Evolutionary conservation across 192 early-diverging fungal species (phyloP), one percentile per base, ranked within the genome.

Genomic region (Coemansia sp.): DNA sequence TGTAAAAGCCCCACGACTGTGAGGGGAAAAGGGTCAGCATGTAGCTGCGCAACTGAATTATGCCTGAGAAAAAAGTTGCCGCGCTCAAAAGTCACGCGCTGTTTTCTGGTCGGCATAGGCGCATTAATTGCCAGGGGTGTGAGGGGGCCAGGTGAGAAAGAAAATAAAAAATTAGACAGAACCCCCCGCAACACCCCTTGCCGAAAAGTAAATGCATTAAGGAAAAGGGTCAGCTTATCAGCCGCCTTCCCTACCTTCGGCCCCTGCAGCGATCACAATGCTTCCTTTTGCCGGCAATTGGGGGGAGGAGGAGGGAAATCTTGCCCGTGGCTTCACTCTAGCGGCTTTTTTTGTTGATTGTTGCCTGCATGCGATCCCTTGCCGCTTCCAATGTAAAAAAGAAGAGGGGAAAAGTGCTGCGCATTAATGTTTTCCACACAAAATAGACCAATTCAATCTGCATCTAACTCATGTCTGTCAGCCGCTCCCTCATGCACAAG

Each of bases 211-310:
- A 54, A 54, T 54, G 51, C 51, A 27, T 27, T 24, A 11, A 54
- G 22, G 51, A 22, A 12, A 11, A 49, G 29, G 24, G 10, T 27
- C 20, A 43, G 42, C 51, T 54, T 24, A 20, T 12, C 20, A 22
- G 22, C 51, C 51, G 22, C 24, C 5, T 54, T 22, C 22, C 22
- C 22, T 54, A 24, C 22, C 51, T 54, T 29, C 22, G 22, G 51
- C 51, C 51, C 51, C 51, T 54, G 51, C 51, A 54, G 51, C 51
- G 51, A 54, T 54, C 51, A 54, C 51, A 54, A 54, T 54, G 51
- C 51, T 27, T 54, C 7, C 51, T 54, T 20, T 54, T 18, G n/a
- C 20, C 47, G 47, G 47, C 47, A 36, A 36, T 36, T 5, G 34
- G 36, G 36, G 2, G 36, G 22, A 24, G 22, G 49, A 5, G 24